Conservation (phyloP, 805 yeast species). For the Metschnikowia peoriensis region DNA sequence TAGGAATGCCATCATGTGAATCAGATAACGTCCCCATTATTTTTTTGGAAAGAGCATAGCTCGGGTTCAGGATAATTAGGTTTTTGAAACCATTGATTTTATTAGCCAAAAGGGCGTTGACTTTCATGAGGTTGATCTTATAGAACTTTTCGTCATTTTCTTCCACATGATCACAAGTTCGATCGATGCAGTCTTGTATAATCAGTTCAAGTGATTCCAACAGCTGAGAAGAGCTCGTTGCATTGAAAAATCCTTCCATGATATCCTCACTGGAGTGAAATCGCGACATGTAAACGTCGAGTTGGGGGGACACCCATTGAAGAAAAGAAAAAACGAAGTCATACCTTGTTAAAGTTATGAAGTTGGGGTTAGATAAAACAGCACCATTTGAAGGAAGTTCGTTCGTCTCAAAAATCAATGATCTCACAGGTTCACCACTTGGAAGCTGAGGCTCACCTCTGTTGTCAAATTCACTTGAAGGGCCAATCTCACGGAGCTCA, state of each 20-base stretch:
- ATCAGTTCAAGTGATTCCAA: not conserved
- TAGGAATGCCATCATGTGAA: conserved; percentile 27
- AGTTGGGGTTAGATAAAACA: conserved; percentile 11
- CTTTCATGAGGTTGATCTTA: conserved; percentile 41
- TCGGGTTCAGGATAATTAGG: conserved; percentile 23
- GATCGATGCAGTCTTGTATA: conserved; percentile 6
- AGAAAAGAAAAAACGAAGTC: conserved; percentile 13
- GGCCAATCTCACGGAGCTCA: conserved; percentile 18
- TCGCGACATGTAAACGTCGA: conserved; percentile 6
- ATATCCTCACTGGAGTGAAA: conserved; percentile 16
- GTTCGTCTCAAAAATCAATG: conserved; percentile 11
- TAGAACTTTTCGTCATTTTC: conserved; percentile 36
- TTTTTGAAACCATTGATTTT: conserved; percentile 36
- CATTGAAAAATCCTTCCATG: conserved; percentile 8
- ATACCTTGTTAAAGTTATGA: conserved; percentile 10
- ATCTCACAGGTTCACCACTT: conserved; percentile 18
- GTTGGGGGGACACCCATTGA: conserved; percentile 8
- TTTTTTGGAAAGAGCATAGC: conserved; percentile 17
- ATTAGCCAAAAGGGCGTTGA: conserved; percentile 34
- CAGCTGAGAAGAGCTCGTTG: not conserved
- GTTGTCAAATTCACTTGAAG: conserved; percentile 13
- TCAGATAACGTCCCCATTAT: conserved; percentile 23
- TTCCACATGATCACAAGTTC: conserved; percentile 29
- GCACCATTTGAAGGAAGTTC: conserved; percentile 1
- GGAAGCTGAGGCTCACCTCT: conserved; percentile 17